Conservation (phyloP, 768 basidiomycete genomes). For the Melanogaster broomeanus region DNA sequence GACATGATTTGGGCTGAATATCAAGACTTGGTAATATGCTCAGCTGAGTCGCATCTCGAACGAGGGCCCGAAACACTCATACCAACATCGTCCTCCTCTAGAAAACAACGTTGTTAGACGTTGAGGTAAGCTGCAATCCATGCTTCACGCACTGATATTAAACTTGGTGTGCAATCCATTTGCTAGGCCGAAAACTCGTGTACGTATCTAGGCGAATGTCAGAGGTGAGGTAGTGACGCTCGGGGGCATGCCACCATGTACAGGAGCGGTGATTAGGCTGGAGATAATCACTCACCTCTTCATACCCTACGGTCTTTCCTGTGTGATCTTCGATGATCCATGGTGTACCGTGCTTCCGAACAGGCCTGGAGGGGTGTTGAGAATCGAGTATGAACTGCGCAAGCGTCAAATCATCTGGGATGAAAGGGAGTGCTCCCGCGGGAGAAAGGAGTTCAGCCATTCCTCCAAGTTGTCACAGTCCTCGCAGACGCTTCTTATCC, state of each 20-base stretch:
- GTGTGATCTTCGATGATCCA: constrained; percentile 47
- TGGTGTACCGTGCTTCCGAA: constrained; percentile 24
- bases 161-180: constrained; percentile 38
- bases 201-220: constrained; percentile 31
- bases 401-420: constrained; percentile 41
- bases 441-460: constrained; percentile 34
- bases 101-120: constrained; percentile 1
- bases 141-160: constrained; percentile 31
- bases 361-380: constrained; percentile 32
- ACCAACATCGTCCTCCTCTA: constrained; percentile 44
- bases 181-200: constrained; percentile 39
- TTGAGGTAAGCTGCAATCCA: not conserved
- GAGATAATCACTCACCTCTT: constrained; percentile 33
- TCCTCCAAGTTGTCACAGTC: not conserved
- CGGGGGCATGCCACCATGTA: too few species aligned
- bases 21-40: constrained; percentile 45
- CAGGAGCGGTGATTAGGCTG: not conserved
- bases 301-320: constrained; percentile 33
- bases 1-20: constrained; percentile 69
- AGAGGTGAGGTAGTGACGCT: too few species aligned
- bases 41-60: not conserved
- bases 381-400: constrained; percentile 39
- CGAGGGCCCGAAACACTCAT: constrained; percentile 6
- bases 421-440: constrained; percentile 28
- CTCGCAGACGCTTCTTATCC: too few species aligned